phyloP scores from a whole-genome alignment of 345 rosid genomes.

The Eucalyptus leucophloia region DNA sequence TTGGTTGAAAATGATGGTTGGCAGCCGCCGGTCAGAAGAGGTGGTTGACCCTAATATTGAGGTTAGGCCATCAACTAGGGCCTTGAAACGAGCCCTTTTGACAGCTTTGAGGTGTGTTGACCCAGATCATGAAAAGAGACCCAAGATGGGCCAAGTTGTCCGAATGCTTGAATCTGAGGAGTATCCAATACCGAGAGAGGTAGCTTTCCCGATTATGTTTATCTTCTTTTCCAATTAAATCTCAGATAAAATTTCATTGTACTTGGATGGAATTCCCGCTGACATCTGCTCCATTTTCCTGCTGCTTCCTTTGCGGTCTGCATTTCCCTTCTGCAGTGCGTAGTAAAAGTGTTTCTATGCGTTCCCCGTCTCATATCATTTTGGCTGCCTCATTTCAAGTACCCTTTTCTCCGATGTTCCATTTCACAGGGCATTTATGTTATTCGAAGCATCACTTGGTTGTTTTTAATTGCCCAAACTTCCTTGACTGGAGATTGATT shows the following conservation, averaged over 20 bases:
- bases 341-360: not conserved
- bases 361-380: not conserved
- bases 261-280: not conserved
- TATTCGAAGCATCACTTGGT: not conserved
- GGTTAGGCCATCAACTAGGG: constrained; percentile 77
- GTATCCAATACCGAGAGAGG: constrained; percentile 96
- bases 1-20: constrained; percentile 99
- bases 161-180: constrained; percentile 99
- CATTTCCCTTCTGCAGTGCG: not conserved
- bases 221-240: not conserved
- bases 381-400: not conserved
- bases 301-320: not conserved
- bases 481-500: not conserved
- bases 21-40: constrained; percentile 84
- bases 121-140: constrained; percentile 86
- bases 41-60: constrained; percentile 88
- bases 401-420: not conserved
- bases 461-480: not conserved
- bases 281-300: not conserved
- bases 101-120: constrained; percentile 97
- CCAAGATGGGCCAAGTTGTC: constrained; percentile 98
- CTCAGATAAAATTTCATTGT: not conserved
- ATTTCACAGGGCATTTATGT: not conserved
- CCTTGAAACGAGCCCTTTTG: constrained; percentile 77
- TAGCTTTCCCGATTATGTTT: constrained; percentile 1